phyloP scores from a whole-genome alignment of 768 basidiomycete genomes.

The Tulasnella sp. region DNA sequence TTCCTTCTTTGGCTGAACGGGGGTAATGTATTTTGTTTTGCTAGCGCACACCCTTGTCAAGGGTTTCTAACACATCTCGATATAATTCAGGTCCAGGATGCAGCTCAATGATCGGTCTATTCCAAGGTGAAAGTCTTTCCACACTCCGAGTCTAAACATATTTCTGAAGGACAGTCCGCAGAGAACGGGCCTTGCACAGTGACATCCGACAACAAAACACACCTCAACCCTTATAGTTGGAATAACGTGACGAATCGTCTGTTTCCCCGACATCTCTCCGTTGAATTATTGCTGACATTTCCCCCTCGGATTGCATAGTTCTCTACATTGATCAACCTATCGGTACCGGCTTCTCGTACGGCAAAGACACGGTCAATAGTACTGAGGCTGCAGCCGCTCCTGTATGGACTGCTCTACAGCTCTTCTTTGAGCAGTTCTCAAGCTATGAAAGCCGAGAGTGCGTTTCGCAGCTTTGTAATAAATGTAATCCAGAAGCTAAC shows the following conservation, averaged over 20 bases:
- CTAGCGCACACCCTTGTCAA: background rate
- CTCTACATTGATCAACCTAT: constrained; percentile 64
- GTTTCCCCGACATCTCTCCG: no score
- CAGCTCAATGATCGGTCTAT: constrained; percentile 4
- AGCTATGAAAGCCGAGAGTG: constrained; percentile 42
- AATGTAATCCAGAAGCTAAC: no score
- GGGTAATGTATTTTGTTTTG: background rate
- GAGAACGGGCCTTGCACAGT: constrained; percentile 18
- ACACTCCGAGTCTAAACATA: no score
- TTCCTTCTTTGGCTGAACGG: constrained; percentile 6
- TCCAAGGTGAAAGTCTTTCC: background rate
- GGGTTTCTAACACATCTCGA: no score
- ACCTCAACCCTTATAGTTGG: constrained; percentile 35
- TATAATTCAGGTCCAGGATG: background rate
- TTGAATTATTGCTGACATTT: background rate
- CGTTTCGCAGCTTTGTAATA: no score
- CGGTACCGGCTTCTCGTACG: constrained; percentile 53
- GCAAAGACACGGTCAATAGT: constrained; percentile 46
- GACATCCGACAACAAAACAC: background rate
- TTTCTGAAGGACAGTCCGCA: constrained; percentile 2
- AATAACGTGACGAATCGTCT: constrained; percentile 55
- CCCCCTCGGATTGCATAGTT: no score
- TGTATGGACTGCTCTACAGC: constrained; percentile 53
- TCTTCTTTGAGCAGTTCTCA: constrained; percentile 47
- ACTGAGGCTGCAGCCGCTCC: constrained; percentile 41